A percentile compares a stretch with the other conserved stretches of the same genome.
phyloP scores from a whole-genome alignment of 805 yeast species.

The Cyberlindnera veronae region DNA sequence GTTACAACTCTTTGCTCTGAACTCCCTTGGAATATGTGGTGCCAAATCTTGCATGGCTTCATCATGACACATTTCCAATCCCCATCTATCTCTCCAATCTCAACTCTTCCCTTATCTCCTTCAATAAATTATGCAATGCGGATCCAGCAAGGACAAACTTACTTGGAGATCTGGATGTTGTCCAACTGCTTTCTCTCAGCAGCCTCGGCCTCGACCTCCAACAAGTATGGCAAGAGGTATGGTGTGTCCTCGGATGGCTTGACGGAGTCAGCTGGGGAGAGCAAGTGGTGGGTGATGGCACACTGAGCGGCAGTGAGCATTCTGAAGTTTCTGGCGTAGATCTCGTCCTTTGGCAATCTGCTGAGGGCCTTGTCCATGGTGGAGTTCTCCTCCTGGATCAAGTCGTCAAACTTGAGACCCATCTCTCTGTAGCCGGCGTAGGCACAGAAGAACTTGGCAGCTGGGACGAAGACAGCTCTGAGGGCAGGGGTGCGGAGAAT shows the following conservation, averaged over 20 bases:
- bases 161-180: constrained; percentile 43
- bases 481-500: constrained; percentile 78
- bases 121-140: constrained; percentile 8
- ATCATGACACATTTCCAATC: neutral
- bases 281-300: constrained; percentile 75
- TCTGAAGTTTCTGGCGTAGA: constrained; percentile 91
- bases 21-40: too few relatives aligned
- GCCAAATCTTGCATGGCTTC: neutral
- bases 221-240: constrained; percentile 81
- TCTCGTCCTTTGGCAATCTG: constrained; percentile 81
- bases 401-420: constrained; percentile 89
- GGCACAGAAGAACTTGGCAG: constrained; percentile 68
- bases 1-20: too few relatives aligned
- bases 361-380: constrained; percentile 79
- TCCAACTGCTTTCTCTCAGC: constrained; percentile 86
- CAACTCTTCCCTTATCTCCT: neutral
- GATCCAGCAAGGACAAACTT: constrained; percentile 2
- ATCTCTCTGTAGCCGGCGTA: constrained; percentile 91
- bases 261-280: constrained; percentile 76
- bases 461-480: constrained; percentile 73
- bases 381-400: constrained; percentile 84
- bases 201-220: constrained; percentile 92
- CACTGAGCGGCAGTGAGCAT: constrained; percentile 89
- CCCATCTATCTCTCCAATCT: too few relatives aligned
- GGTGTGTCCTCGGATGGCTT: constrained; percentile 77